Base-by-base conservation (phyloP, 345 rosid species). In the Heritiera fomes region DNA sequence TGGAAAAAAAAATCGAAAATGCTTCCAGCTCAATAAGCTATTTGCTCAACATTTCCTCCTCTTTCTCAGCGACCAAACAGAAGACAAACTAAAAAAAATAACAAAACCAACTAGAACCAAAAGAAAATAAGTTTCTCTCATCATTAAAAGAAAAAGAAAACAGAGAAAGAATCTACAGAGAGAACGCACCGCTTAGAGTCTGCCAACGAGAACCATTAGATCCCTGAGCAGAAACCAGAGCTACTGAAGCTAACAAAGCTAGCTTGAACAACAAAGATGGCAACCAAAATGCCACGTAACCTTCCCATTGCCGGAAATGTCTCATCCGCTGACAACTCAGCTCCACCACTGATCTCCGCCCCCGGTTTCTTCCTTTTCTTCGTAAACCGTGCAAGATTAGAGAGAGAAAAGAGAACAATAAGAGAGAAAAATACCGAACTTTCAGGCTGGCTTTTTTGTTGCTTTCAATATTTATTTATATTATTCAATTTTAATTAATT, bases 191-290 rank as follows among this genome's bases (percentile, higher is more conserved):
- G 32, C 66, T 80, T 53, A 89, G 84, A 13, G 95, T 91, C 71
- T 71, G 79, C 93, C 93, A 91, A 62, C 62, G 84, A 78, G 83
- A 80, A 61, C 69, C 43, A 11, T 82, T 46, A 61, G 95, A 84
- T 91, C 86, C 87, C 83, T 87, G 91, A 88, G 90, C 92, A 45
- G 83, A 83, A 83, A 89, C 88, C 74, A 83, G 77, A 79, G 85
- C 73, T 71, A 85, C 14, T 79, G 81, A 71, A 86, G 73, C 83
- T 73, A 70, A 34, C 56, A 47, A 69, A 80, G 75, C n/a, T n/a
- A n/a, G n/a, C 75, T 52, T 78, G 76, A 43, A 81, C 75, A 64
- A 63, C 82, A 55, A 79, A 15, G 34, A 79, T 43, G 76, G 75
- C 82, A 64, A 76, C 6, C 6, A n/a, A 78, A 86, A 83, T 32